phyloP scores from a whole-genome alignment of 768 basidiomycete genomes.

The Termitomyces sp. region DNA sequence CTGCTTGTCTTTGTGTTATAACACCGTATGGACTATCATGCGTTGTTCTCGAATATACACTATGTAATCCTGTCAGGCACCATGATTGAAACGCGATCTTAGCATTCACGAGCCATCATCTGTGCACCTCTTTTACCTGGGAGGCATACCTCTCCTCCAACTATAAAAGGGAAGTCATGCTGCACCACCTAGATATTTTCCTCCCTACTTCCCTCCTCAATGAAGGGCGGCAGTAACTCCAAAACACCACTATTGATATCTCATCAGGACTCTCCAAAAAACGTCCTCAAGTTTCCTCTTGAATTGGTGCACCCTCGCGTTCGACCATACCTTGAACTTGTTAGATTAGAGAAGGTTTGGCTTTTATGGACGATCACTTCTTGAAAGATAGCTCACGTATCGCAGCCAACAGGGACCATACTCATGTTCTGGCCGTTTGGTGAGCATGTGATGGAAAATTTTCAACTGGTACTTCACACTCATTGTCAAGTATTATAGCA shows the following conservation, averaged over 20 bases:
- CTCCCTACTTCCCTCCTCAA: background rate
- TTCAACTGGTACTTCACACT: background rate
- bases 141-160: background rate
- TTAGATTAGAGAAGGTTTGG: conserved; percentile 46
- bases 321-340: conserved; percentile 45
- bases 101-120: background rate
- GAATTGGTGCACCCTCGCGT: conserved; percentile 23
- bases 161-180: conserved; percentile 14
- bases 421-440: conserved; percentile 56
- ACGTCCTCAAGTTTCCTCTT: conserved; percentile 28
- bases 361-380: background rate
- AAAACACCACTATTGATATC: conserved; percentile 25
- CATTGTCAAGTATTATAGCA: conserved; percentile 21
- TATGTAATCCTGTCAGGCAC: conserved; percentile 10
- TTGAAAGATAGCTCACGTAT: background rate
- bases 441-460: conserved; percentile 19
- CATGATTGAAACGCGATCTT: conserved; percentile 7
- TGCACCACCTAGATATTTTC: background rate
- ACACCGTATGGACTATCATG: conserved; percentile 4
- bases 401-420: conserved; percentile 45
- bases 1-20: background rate
- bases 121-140: background rate
- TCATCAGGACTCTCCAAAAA: conserved; percentile 12
- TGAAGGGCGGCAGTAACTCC: conserved; percentile 18
- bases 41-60: conserved; percentile 1